Evolutionary conservation across 2,329 filamentous ascomycete species (phyloP).

Genomic region (Grosmannia huntii): DNA sequence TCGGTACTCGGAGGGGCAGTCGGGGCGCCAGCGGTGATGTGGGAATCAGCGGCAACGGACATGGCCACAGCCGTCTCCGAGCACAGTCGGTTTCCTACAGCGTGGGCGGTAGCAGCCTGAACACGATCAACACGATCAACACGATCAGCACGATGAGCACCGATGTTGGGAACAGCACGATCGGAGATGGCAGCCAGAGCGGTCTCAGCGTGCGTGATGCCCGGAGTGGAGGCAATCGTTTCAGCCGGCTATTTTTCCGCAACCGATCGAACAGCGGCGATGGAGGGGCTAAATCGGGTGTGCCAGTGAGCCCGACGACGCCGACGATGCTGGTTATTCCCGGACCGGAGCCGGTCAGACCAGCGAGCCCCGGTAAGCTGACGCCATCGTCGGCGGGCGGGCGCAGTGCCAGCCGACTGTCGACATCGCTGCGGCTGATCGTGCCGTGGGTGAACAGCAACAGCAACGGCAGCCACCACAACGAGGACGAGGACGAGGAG

Average conservation of each 20-base stretch:
- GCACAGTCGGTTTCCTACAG: too few relatives aligned
- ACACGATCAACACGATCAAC: too few relatives aligned
- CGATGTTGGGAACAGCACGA: too few relatives aligned
- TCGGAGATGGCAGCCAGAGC: too few relatives aligned
- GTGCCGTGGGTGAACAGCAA: background rate
- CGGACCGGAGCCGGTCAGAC: background rate
- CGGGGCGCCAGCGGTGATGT: background rate
- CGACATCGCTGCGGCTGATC: background rate
- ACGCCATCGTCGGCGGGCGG: too few relatives aligned
- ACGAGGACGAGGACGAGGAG: background rate
- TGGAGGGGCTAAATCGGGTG: too few relatives aligned
- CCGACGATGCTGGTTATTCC: background rate
- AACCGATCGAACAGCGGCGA: background rate
- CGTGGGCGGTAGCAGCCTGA: too few relatives aligned
- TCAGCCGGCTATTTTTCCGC: conserved; percentile 6
- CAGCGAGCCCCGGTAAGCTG: too few relatives aligned
- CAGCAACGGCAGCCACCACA: background rate
- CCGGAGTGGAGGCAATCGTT: background rate
- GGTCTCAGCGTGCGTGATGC: too few relatives aligned
- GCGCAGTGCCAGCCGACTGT: background rate
- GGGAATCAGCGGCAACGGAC: background rate
- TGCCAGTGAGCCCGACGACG: background rate
- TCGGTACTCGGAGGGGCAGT: background rate
- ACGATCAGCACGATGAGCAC: too few relatives aligned
- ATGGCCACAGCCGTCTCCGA: background rate